Conservation (phyloP, 1,284 basidiomycete species). For the Malassezia nana region DNA sequence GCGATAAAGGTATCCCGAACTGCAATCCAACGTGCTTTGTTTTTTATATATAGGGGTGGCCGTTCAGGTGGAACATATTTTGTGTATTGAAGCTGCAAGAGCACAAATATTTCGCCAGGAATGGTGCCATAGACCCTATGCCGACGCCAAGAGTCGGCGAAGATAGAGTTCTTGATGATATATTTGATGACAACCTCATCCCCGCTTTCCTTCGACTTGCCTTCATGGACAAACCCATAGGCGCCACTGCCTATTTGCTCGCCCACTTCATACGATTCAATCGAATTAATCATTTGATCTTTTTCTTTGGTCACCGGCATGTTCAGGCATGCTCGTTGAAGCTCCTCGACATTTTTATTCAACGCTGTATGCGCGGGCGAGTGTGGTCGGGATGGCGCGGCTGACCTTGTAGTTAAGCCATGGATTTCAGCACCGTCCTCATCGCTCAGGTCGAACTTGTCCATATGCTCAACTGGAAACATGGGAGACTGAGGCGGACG, state of each 20-base stretch:
- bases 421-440: constrained; percentile 13
- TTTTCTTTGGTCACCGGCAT: not conserved
- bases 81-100: constrained; percentile 70
- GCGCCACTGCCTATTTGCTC: constrained; percentile 64
- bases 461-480: not conserved
- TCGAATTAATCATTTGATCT: constrained; percentile 3
- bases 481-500: constrained; percentile 11
- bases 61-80: constrained; percentile 45
- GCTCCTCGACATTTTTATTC: not conserved
- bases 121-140: constrained; percentile 90
- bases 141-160: constrained; percentile 95
- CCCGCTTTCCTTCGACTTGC: constrained; percentile 52
- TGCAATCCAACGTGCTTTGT: constrained; percentile 8
- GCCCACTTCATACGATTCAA: constrained; percentile 37
- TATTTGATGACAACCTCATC: constrained; percentile 80
- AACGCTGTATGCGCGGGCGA: not conserved
- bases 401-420: constrained; percentile 6
- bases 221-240: constrained; percentile 88
- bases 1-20: constrained; percentile 3
- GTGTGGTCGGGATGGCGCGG: constrained; percentile 1
- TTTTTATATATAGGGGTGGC: constrained; percentile 23
- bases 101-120: constrained; percentile 96
- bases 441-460: constrained; percentile 1
- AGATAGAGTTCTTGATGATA: constrained; percentile 92
- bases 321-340: not conserved